A percentile compares a stretch with the other conserved stretches of the same genome.
Conservation (phyloP, 495 filamentous ascomycete genomes). For the Geopyxis carbonaria region DNA sequence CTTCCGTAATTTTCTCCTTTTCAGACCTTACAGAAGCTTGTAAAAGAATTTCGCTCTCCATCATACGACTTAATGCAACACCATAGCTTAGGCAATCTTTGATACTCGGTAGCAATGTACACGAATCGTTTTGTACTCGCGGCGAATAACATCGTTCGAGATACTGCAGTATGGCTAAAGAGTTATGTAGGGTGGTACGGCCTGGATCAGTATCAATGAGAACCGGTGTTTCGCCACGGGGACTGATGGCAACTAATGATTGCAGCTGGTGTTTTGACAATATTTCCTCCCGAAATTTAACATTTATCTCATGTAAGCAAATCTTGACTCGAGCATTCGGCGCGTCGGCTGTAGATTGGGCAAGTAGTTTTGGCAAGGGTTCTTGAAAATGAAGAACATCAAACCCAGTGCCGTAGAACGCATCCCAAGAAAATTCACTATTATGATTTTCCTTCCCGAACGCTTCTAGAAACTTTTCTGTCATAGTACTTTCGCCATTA, state of each 20-base stretch:
- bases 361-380: constrained; percentile 19
- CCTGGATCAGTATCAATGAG: constrained; percentile 22
- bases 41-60: constrained; percentile 16
- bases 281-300: constrained; percentile 10
- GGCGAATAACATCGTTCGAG: constrained; percentile 27
- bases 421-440: constrained; percentile 59
- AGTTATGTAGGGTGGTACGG: constrained; percentile 17
- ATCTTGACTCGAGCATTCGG: constrained; percentile 11
- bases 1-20: constrained; percentile 6
- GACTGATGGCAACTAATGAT: constrained; percentile 13
- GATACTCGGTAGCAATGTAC: too few relatives aligned
- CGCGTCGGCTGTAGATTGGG: not conserved
- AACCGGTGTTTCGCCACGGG: constrained; percentile 13
- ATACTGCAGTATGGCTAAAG: constrained; percentile 30
- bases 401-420: constrained; percentile 62
- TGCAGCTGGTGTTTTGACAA: not conserved
- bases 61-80: constrained; percentile 12
- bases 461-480: constrained; percentile 51
- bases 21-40: not conserved
- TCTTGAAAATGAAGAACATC: constrained; percentile 54
- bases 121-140: too few relatives aligned
- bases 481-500: constrained; percentile 48
- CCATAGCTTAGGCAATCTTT: constrained; percentile 18
- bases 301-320: constrained; percentile 12
- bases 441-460: constrained; percentile 77